Percentiles rank a stretch among this genome's conserved stretches.
phyloP scores from a whole-genome alignment of 495 filamentous ascomycete species.

The Penicillium antarcticum region DNA sequence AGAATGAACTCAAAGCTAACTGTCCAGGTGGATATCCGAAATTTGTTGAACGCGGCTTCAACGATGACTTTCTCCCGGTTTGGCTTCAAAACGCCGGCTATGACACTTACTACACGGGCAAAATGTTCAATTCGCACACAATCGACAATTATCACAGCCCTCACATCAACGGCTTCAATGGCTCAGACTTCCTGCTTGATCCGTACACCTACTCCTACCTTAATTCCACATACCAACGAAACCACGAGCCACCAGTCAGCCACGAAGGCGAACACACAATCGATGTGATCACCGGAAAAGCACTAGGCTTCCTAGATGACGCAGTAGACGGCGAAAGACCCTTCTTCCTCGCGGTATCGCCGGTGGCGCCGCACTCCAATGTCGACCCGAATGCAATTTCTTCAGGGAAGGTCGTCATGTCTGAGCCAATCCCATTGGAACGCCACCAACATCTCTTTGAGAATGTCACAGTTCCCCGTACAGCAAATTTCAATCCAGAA shows the following conservation, averaged over 20 bases:
- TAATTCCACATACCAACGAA: constrained; percentile 64
- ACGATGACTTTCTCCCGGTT: constrained; percentile 62
- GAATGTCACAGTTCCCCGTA: constrained; percentile 37
- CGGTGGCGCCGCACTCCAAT: constrained; percentile 66
- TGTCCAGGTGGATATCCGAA: constrained; percentile 64
- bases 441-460: constrained; percentile 38
- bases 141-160: constrained; percentile 57
- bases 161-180: constrained; percentile 53
- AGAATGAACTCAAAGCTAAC: neutral
- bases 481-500: constrained; percentile 43
- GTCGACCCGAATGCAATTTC: constrained; percentile 30
- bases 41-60: constrained; percentile 62
- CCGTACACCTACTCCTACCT: constrained; percentile 70
- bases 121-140: constrained; percentile 66
- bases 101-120: constrained; percentile 70
- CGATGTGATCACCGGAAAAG: constrained; percentile 62
- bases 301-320: constrained; percentile 61
- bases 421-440: constrained; percentile 47
- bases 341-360: constrained; percentile 67
- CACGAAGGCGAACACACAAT: constrained; percentile 56
- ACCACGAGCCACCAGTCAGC: constrained; percentile 54
- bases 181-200: constrained; percentile 65
- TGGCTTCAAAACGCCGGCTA: constrained; percentile 72
- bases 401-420: constrained; percentile 28
- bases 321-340: constrained; percentile 50